Base-by-base conservation (phyloP, 164 flowering plant genomes). In the Tinospora cordifolia region DNA sequence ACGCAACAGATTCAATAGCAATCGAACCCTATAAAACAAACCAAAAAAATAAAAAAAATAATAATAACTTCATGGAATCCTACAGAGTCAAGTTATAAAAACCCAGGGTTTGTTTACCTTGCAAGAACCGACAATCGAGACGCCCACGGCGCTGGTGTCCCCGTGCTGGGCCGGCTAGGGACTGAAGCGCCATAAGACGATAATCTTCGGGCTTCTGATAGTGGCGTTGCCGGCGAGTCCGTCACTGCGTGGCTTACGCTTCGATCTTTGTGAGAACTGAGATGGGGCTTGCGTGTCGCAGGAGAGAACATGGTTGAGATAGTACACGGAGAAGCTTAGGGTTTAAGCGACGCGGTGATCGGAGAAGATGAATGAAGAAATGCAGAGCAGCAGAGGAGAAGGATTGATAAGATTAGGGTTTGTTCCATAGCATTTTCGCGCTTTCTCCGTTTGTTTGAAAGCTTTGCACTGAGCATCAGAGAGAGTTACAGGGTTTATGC, bases 81-180 rank as follows among this genome's bases (percentile, higher is more conserved):
- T 41, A 1, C 46, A 41, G 11, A 49, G n/a, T 4, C 19, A 2
- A 34, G 30, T 22, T 34, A 3, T 22, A 17, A 71, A 63, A 71
- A 27, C 10, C 34, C 15, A 22, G 4, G 62, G 17, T 30, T 36
- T 4, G 10, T 49, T 54, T 69, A 91, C 98, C 97, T 85, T 30
- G 96, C 90, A 12, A 85, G 84, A 63, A 90, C 92, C 17, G 97
- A 93, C 17, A 90, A 79, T 54, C 96, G 91, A 80, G 97, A 83
- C 70, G 86, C 69, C 96, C 96, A 91, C 6, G 98, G 97, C n/a
- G 92, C 92, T 0, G 98, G 98, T 17, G 97, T 93, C 19, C 98
- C 96, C 11, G 90, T 85, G 74, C 67, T 58, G 19, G 97, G 96
- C 7, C 98, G 89, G 65, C 85, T 77, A 10, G 87, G 87, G 47